Base-by-base conservation (phyloP, 2,329 filamentous ascomycete species). In the Exophiala spinifera region DNA sequence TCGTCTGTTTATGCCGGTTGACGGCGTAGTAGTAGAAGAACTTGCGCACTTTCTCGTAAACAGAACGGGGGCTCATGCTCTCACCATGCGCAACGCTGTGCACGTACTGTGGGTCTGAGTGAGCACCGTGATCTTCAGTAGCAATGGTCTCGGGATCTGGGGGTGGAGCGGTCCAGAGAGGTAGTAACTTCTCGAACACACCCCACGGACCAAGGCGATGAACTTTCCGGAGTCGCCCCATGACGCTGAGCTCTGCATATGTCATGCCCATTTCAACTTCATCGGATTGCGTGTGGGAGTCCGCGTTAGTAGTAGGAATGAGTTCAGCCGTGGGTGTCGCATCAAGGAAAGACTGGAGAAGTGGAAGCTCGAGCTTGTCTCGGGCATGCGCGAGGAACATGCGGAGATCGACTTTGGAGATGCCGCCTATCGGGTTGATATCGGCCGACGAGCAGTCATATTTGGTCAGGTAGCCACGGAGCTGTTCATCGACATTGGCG, bases 351-450 rank as follows among this genome's bases (percentile, higher is more conserved):
- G 82, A 77, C 8, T 81, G 69, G 1, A 90, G 77, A 19, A 37
- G 46, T 25, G 46, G 21, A 46, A 43, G 28, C 17, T 28, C 33
- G 28, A 31, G 28, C 33, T 77, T 72, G 15, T 67, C 72, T 49
- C 75, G 69, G 2, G 84, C 80, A 77, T 82, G 90, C n/a, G 72
- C 73, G 55, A 90, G 87, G 71, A 91, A 90, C 8, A 78, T 71
- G 67, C 87, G 88, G 1, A 89, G 73, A 62, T 91, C 87, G 1
- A 76, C 82, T 68, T 89, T 90, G 53, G 74, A 78, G 53, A 84
- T 81, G 10, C 70, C 70, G 20, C 76, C 72, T 28, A 36, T 34
- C 3, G 31, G 67, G 70, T 71, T 65, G 66, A 85, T 76, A 60
- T 83, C 79, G 1, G 75, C 79, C 6, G 74, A 78, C 5, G 70